Evolutionary conservation across 768 basidiomycete species (phyloP), one percentile per base, ranked within the genome.

Genomic region (Lepiota subincarnata): DNA sequence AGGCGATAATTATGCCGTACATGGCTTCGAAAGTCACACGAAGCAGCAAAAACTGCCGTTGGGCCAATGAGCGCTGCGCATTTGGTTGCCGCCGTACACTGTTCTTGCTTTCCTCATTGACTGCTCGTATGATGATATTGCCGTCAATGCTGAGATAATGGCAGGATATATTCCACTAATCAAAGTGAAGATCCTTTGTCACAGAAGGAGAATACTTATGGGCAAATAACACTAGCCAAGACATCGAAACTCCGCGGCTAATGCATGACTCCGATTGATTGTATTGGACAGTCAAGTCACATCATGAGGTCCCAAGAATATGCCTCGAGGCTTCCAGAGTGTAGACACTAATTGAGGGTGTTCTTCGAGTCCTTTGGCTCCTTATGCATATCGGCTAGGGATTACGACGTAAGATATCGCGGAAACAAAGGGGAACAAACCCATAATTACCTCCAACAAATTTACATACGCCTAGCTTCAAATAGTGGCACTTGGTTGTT

Each of bases 401-500:
- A 34, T 40, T 39, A 37, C 50, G 48, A 46, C 44, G 55, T 57
- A 46, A 61, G 44, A 59, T 64, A 45, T 59, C 61, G 57, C 53
- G 57, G 58, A 45, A 48, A 42, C 48, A 20, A n/a, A 18, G 34
- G 5, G 44, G 36, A 44, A 35, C 5, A 34, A 31, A 11, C 18
- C n/a, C 18, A 41, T 36, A 72, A 72, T 56, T 56, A 86, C 84
- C 71, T 65, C 79, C 83, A 57, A 71, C 64, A 66, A 86, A 87
- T 64, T 80, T 84, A 66, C 85, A 86, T 52, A 69, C 78, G 16
- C 78, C 78, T 43, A 75, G 70, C 70, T 79, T 82, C 58, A 77
- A 66, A 63, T 71, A 79, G 47, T 69, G 69, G 62, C 78, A 80
- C 36, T 71, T 73, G 5, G 66, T 62, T 16, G 63, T 64, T 44